Evolutionary conservation across 495 filamentous ascomycete species (phyloP).

Genomic region (Parmelia sp.): DNA sequence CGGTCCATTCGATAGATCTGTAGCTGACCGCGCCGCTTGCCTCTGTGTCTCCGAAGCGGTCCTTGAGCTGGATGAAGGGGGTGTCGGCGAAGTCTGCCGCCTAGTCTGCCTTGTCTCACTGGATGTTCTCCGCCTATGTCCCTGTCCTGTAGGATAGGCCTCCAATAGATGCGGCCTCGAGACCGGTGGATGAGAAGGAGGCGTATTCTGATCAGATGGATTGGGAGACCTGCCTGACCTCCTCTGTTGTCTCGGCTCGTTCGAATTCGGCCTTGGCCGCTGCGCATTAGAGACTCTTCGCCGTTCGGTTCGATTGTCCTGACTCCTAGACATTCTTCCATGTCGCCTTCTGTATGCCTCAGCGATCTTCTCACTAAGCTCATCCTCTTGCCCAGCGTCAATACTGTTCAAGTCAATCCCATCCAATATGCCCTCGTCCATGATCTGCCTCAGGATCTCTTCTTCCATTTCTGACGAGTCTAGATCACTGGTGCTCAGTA

Average conservation of each 20-base stretch:
- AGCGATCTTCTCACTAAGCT: slow-evolving; percentile 81
- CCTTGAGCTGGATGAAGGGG: slow-evolving; percentile 20
- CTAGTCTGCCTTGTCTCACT: slow-evolving; percentile 37
- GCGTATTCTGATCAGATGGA: slow-evolving; percentile 30
- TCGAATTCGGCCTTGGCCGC: slow-evolving; percentile 25
- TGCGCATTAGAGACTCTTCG: slow-evolving; percentile 23
- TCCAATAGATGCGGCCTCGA: slow-evolving; percentile 53
- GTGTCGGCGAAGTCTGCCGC: slow-evolving; percentile 28
- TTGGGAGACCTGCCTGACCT: slow-evolving; percentile 32
- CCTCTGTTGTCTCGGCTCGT: slow-evolving; percentile 29
- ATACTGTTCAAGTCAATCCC: slow-evolving; percentile 80
- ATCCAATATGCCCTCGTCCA: slow-evolving; percentile 79
- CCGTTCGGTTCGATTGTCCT: slow-evolving; percentile 2
- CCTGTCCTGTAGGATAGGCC: slow-evolving; percentile 34
- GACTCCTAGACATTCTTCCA: slow-evolving; percentile 28
- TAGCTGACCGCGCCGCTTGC: slow-evolving; percentile 50
- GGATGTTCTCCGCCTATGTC: slow-evolving; percentile 46
- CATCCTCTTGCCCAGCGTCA: slow-evolving; percentile 69
- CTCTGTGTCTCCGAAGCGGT: slow-evolving; percentile 35
- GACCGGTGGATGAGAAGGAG: slow-evolving; percentile 44
- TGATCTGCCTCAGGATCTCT: slow-evolving; percentile 81
- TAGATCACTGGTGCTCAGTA: slow-evolving; percentile 70
- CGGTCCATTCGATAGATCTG: slow-evolving; percentile 50
- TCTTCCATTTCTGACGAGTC: slow-evolving; percentile 71
- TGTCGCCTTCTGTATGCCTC: slow-evolving; percentile 75